Base-by-base conservation (phyloP, 2,329 filamentous ascomycete species). In the Exophiala oligosperma region DNA sequence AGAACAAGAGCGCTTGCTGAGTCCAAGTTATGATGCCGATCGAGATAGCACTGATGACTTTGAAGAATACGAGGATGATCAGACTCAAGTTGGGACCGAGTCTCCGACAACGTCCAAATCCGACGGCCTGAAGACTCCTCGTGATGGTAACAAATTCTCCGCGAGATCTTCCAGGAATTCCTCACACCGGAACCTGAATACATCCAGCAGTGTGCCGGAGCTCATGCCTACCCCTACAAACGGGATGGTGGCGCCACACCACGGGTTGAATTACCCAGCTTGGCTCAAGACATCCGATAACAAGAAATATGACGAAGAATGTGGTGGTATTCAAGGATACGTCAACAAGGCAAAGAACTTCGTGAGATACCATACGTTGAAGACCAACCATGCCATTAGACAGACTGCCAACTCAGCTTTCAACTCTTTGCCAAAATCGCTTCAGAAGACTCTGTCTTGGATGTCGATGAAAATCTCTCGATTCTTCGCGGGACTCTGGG, bases 401-500 rank as follows among this genome's bases (percentile, higher is more conserved):
- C 64, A 62, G 28, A 68, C 60, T 43, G 64, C 68, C 7, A 63
- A 48, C 8, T 63, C 65, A 12, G 35, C 74, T 17, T 86, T 84
- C 70, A 67, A 74, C 26, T 64, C 71, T 26, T 76, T 89, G 8
- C 86, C 86, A 3, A 63, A 67, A 3, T 74, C 78, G 17, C 59
- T 84, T 0, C 85, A 87, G 66, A 80, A 75, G 51, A 64, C 70
- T 5, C 68, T 86, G 3, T 73, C 76, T 8, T 76, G 72, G 24
- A 62, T 76, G 17, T 76, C 72, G 46, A 72, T 69, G 32, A 74
- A 72, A 43, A 53, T 76, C 29, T 67, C 66, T 73, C 82, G 72
- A 62, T 87, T 90, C 66, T 74, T 84, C 65, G 76, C 75, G 49
- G 92, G 92, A 52, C 72, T 92, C 11, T 94, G 90, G 89, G 89